Evolutionary conservation across 2,329 filamentous ascomycete genomes (phyloP).

Genomic region (Xylariaceae sp.): DNA sequence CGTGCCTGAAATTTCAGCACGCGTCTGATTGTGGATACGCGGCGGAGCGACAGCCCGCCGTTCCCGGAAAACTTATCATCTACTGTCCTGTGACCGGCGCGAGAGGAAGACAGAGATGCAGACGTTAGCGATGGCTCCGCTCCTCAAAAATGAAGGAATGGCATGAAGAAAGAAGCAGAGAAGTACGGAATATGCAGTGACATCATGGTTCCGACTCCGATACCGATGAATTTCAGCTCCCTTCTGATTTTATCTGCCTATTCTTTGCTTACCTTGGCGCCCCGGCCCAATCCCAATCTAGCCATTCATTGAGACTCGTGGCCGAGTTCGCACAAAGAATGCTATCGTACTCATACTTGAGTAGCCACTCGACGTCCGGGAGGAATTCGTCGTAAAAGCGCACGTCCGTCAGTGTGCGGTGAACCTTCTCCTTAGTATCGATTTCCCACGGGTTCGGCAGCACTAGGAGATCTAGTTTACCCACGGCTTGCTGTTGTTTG

Average conservation of each 20-base stretch:
- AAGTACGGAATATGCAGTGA: background rate
- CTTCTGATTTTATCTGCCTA: constrained; percentile 12
- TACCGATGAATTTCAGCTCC: background rate
- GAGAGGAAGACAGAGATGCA: background rate
- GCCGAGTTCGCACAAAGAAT: constrained; percentile 51
- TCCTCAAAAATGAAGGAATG: background rate
- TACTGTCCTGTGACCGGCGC: constrained; percentile 27
- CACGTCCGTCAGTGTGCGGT: constrained; percentile 44
- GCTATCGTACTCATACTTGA: constrained; percentile 52
- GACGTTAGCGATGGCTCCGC: background rate
- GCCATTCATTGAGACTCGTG: constrained; percentile 48
- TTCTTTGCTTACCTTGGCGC: constrained; percentile 38
- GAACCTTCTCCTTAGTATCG: constrained; percentile 43
- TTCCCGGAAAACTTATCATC: constrained; percentile 47
- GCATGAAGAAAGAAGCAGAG: background rate
- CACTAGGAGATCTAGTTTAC: constrained; percentile 48
- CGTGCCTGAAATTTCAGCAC: constrained; percentile 46
- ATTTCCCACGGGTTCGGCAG: constrained; percentile 46
- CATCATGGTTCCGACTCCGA: background rate
- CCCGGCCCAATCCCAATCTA: constrained; percentile 51
- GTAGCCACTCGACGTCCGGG: constrained; percentile 47
- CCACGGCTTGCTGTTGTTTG: constrained; percentile 44
- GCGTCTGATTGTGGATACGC: constrained; percentile 45
- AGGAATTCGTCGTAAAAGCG: constrained; percentile 50
- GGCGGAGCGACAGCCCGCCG: constrained; percentile 50